Conservation (phyloP, 345 rosid genomes). For the Cochlearia excelsa region DNA sequence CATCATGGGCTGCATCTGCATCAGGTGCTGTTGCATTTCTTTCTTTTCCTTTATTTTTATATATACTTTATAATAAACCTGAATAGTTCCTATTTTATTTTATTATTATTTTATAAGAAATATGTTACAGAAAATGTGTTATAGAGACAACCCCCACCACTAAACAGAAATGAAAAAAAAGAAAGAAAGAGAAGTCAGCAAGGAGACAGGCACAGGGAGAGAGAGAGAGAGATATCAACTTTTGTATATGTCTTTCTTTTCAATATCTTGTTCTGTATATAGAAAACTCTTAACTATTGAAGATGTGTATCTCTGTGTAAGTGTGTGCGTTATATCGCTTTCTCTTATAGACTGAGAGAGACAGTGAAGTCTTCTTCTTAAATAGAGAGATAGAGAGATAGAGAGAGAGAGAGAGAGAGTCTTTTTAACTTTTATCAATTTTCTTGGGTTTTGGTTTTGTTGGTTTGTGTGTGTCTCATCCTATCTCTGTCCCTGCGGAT, state of each 20-base stretch:
- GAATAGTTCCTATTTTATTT: constrained; percentile 13
- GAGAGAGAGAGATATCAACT: constrained; percentile 2
- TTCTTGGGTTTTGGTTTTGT: constrained; percentile 43
- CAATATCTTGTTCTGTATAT: constrained; percentile 34
- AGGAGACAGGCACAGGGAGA: constrained; percentile 17
- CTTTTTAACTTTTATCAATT: no score
- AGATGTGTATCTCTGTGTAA: constrained; percentile 36
- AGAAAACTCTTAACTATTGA: constrained; percentile 41
- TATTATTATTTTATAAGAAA: not conserved
- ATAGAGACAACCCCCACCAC: constrained; percentile 39
- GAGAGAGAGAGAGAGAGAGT: constrained; percentile 8
- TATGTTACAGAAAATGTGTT: constrained; percentile 6
- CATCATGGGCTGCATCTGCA: constrained; percentile 99
- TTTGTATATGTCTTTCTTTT: constrained; percentile 33
- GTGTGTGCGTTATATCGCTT: constrained; percentile 32
- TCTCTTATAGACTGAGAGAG: constrained; percentile 44
- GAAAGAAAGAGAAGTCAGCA: constrained; percentile 32
- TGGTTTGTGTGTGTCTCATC: constrained; percentile 37
- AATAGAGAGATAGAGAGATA: constrained; percentile 33
- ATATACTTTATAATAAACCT: constrained; percentile 41
- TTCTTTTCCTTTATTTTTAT: constrained; percentile 16
- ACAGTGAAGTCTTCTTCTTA: constrained; percentile 43
- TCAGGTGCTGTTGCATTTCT: constrained; percentile 99
- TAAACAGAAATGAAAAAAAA: constrained; percentile 36
- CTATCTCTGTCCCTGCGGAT: constrained; percentile 34